phyloP scores from a whole-genome alignment of 2,329 filamentous ascomycete genomes.

The Rhinocladiella similis region DNA sequence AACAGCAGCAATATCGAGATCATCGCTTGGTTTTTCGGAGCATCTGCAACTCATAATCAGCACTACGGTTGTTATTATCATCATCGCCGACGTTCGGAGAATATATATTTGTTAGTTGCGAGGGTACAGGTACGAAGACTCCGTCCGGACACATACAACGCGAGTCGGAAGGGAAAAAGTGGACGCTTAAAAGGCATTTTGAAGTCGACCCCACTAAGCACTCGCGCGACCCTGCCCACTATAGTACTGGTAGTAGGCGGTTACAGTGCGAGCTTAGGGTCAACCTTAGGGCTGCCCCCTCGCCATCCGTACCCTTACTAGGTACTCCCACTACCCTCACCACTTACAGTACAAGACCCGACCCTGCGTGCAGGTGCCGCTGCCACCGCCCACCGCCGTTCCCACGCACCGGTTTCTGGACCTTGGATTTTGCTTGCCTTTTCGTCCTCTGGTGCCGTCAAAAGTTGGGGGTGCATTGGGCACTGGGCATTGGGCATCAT shows the following conservation, averaged over 20 bases:
- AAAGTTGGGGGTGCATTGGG: background rate
- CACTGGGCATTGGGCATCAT: constrained; percentile 2
- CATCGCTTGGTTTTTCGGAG: background rate
- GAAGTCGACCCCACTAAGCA: background rate
- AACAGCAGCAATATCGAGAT: background rate
- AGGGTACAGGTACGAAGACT: too few relatives aligned
- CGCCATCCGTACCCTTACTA: too few relatives aligned
- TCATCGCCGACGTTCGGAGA: constrained; percentile 1
- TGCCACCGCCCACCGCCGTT: background rate
- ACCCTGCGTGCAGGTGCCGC: too few relatives aligned
- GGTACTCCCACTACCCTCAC: too few relatives aligned
- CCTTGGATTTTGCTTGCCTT: background rate
- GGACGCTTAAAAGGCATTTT: background rate
- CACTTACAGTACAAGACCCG: too few relatives aligned
- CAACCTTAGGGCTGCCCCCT: too few relatives aligned
- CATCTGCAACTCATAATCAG: background rate
- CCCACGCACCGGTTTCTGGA: background rate
- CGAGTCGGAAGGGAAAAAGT: background rate
- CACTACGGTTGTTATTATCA: too few relatives aligned
- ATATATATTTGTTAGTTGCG: background rate
- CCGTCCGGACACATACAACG: too few relatives aligned
- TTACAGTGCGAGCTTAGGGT: too few relatives aligned
- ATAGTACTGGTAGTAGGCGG: too few relatives aligned
- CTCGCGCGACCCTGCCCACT: too few relatives aligned
- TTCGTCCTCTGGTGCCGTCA: background rate